Conservation (phyloP, 371 early-diverging fungal genomes). For the Umbelopsis sp. region DNA sequence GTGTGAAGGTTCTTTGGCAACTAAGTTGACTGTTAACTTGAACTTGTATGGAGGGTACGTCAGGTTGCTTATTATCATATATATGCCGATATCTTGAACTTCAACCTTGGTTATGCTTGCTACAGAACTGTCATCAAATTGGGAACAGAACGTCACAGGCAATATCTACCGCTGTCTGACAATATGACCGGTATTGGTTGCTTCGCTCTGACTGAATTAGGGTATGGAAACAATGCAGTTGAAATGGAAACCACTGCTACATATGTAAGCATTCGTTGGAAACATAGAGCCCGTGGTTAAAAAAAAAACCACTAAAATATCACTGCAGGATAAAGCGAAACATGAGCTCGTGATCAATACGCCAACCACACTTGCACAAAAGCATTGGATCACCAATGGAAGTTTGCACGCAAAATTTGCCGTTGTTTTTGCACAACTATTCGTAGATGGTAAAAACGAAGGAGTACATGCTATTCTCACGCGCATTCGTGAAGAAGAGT, state of each 20-base stretch:
- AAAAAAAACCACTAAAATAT: neutral
- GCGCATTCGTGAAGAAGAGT: constrained; percentile 68
- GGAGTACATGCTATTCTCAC: constrained; percentile 69
- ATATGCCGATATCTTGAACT: neutral
- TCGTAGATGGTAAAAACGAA: constrained; percentile 65
- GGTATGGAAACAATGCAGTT: constrained; percentile 77
- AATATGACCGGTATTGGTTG: constrained; percentile 65
- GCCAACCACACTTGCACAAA: constrained; percentile 65
- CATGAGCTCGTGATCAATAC: constrained; percentile 75
- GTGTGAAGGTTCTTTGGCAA: constrained; percentile 71
- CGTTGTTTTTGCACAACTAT: constrained; percentile 73
- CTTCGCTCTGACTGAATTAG: constrained; percentile 74
- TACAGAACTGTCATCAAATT: constrained; percentile 63
- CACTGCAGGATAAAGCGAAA: constrained; percentile 43
- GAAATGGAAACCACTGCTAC: constrained; percentile 75
- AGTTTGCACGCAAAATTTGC: constrained; percentile 65
- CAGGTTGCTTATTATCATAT: neutral
- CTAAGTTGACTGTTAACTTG: constrained; percentile 59
- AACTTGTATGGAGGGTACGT: constrained; percentile 63
- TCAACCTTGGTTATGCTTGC: neutral
- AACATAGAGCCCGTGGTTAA: neutral
- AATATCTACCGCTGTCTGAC: constrained; percentile 59
- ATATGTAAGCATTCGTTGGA: constrained; percentile 35
- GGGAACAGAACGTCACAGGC: constrained; percentile 71
- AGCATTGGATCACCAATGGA: constrained; percentile 76